Base-by-base conservation (phyloP, 768 basidiomycete genomes). In the Lentinula sp. region DNA sequence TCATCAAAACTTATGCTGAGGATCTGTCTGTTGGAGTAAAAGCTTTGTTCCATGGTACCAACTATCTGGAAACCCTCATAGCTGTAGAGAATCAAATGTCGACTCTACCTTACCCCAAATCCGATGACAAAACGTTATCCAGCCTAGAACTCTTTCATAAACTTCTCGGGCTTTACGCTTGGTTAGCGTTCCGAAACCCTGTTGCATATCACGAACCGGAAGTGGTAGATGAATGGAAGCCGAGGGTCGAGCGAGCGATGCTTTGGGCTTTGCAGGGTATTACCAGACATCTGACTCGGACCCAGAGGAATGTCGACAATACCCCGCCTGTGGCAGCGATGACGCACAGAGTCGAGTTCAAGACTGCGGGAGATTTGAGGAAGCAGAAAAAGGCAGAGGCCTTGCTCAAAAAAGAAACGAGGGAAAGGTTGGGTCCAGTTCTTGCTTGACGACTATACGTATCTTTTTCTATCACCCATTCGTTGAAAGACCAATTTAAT, bases 131-230 rank as follows among this genome's bases (percentile, higher is more conserved):
- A 65, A 43, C 66, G 21, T 62, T 80, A 18, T 28, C 52, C 5
- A 43, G 53, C 15, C 71, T 98, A 50, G 95, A 98, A 71, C 76
- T 80, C 5, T 73, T 92, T 62, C 94, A 99, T 73, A 89, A 88
- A 66, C 74, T 84, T 34, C 67, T 93, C 32, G 85, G 88, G 13
- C 65, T 89, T 21, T 98, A 98, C 72, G 75, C 93, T 53, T 99
- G 96, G 96, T 77, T 95, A 64, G 78, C 80, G 18, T 86, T 84
- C 70, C 86, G 95, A 42, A 78, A 84, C 61, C 78, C 84, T 0
- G 76, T 92, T 57, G 77, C 85, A 7, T 98, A 89, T 70, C 71
- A 80, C 4, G 78, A 88, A n/a, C 74, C 79, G 35, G 69, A 74
- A 5, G 70, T 74, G 31, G 88, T 85, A 1, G 64, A 71, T 11